These are phyloP conservation scores for Pythium myriotylum DNA, from an alignment of 352 stramenopile genomes.

Conservation along the genomic window DNA sequence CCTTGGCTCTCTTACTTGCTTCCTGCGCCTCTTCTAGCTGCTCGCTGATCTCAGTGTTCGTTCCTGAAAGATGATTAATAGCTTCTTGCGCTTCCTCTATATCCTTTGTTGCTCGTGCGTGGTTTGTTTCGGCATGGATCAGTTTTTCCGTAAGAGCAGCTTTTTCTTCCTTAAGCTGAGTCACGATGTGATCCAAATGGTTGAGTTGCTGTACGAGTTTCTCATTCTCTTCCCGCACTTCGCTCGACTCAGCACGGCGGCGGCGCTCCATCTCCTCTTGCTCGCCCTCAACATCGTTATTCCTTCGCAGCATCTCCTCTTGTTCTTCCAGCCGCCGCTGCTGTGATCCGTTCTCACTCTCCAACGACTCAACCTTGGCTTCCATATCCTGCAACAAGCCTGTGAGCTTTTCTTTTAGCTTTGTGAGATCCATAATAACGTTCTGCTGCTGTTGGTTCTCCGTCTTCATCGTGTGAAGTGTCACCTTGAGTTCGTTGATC, in stretches of 20 bases:
- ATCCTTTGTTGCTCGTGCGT: constrained; percentile 21
- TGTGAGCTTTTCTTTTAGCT: constrained; percentile 24
- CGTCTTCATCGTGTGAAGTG: constrained; percentile 20
- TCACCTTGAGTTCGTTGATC: constrained; percentile 53
- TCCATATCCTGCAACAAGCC: constrained; percentile 11
- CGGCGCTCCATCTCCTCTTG: constrained; percentile 23
- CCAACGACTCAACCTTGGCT: constrained; percentile 17
- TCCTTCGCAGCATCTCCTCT: constrained; percentile 7
- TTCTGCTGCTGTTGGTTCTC: constrained; percentile 22
- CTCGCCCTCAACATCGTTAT: constrained; percentile 20
- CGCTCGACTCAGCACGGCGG: constrained; percentile 21
- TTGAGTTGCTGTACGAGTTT: constrained; percentile 32
- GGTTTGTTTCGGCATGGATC: constrained; percentile 19
- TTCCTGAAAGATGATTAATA: constrained; percentile 53
- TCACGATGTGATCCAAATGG: constrained; percentile 32
- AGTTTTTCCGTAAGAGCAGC: constrained; percentile 23
- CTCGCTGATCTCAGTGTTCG: constrained; percentile 44
- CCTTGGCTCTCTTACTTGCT: constrained; percentile 35
- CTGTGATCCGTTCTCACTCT: constrained; percentile 24
- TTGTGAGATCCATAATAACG: constrained; percentile 19
- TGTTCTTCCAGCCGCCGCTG: constrained; percentile 19
- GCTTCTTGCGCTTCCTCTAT: constrained; percentile 30
- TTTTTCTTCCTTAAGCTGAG: constrained; percentile 31
- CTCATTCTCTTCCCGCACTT: constrained; percentile 30
- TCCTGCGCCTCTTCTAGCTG: constrained; percentile 50